Conservation (phyloP, 495 filamentous ascomycete genomes). For the Penicillium crystallinum region DNA sequence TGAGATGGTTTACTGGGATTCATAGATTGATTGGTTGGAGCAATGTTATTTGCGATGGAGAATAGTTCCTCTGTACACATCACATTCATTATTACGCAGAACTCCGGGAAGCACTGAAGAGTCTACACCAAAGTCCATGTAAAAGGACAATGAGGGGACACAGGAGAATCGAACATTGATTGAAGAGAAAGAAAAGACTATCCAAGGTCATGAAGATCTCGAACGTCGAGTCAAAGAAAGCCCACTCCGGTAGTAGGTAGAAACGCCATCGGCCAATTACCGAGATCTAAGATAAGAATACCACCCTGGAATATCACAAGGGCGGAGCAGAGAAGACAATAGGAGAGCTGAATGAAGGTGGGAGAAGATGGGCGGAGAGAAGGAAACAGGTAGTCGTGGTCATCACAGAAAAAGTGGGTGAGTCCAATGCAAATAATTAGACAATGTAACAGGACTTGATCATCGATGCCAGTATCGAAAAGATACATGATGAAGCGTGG, state of each 20-base stretch:
- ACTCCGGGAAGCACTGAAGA: too few species aligned
- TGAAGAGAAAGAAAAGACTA: not conserved
- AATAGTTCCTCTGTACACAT: constrained; percentile 5
- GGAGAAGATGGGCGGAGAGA: constrained; percentile 1
- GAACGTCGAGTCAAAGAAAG: not conserved
- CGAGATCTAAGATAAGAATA: constrained; percentile 16
- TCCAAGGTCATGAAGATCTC: not conserved
- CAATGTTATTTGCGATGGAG: too few species aligned
- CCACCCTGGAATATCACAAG: constrained; percentile 1
- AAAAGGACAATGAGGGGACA: not conserved
- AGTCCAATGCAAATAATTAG: constrained; percentile 14
- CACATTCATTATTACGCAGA: constrained; percentile 16
- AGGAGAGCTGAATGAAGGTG: constrained; percentile 6
- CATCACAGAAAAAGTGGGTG: constrained; percentile 11
- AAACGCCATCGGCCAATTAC: constrained; percentile 19
- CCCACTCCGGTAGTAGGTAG: constrained; percentile 7
- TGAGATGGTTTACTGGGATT: too few species aligned
- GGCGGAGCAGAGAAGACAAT: not conserved
- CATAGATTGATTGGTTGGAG: too few species aligned
- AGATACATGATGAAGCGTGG: not conserved
- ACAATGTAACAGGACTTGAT: not conserved
- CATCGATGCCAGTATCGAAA: not conserved
- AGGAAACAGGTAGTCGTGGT: constrained; percentile 15
- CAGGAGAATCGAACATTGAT: not conserved
- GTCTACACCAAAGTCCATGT: not conserved